Evolutionary conservation across 164 flowering plant species (phyloP), one percentile per base, ranked within the genome.

Genomic region (Chloranthus sessilifolius): DNA sequence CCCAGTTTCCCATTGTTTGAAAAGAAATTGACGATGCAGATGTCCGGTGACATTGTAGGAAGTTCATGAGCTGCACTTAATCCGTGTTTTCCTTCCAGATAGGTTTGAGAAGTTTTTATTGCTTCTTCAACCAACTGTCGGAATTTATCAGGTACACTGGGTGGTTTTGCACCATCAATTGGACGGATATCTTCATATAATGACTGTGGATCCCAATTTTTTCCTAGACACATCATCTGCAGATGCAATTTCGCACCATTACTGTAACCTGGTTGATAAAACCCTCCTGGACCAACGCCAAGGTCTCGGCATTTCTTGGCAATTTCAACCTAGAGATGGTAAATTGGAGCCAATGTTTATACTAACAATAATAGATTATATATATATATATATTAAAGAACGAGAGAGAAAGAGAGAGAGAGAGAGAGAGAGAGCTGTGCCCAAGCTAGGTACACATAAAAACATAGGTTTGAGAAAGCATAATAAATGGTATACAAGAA

Each of bases 181-280:
- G 34, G 14, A 11, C 84, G 75, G 3, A 3, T 11, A 12, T 72
- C 66, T 31, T 36, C 69, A 58, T 87, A 90, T 6, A 7, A n/a
- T 7, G 62, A 70, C 61, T 78, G 67, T 19, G 94, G 88, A 33
- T 87, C 89, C 97, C 97, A 90, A 51, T 75, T 65, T 55, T 72
- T 74, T 40, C 97, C 97, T 47, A 90, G 87, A 63, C 95, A 87
- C 95, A 90, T 84, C 97, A 90, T 84, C 52, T 73, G 72, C 66
- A 84, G 42, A 53, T 52, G 68, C 52, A 87, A 50, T 31, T 68
- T 76, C 11, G 68, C 77, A 46, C 89, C 91, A 69, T 67, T 70
- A 1, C 66, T 50, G 41, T 68, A 90, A 53, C 83, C 77, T 21
- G 97, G 94, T 55, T 78, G 82, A 62, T 87, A 87, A 59, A 90